Evolutionary conservation across 768 basidiomycete species (phyloP).

Genomic region (Hirschioporus abietinus): DNA sequence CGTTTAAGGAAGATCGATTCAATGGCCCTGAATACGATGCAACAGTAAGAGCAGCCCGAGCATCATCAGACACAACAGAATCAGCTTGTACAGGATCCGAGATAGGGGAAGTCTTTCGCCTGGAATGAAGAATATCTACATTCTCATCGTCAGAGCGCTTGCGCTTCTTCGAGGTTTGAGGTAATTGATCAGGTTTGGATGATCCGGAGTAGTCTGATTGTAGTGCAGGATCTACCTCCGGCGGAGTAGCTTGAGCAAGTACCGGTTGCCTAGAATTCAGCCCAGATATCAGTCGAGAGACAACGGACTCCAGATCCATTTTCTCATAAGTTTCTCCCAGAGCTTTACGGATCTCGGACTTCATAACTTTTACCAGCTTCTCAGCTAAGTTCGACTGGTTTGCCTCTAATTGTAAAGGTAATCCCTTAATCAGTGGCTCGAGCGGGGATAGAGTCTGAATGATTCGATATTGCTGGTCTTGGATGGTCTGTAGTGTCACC

Average conservation of each 20-base stretch:
- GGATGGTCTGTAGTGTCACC: conserved; percentile 52
- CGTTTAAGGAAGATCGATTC: neutral
- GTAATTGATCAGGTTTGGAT: neutral
- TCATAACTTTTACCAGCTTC: neutral
- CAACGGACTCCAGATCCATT: neutral
- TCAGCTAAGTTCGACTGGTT: neutral
- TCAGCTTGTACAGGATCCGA: neutral
- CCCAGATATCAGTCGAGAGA: neutral
- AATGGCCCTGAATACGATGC: neutral
- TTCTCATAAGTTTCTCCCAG: neutral
- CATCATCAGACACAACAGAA: neutral
- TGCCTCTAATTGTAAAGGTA: conserved; percentile 51
- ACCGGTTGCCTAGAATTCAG: neutral
- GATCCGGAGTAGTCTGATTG: neutral
- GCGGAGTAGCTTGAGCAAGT: neutral
- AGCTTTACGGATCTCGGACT: neutral
- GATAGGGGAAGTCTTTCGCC: neutral
- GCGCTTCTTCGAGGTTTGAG: neutral
- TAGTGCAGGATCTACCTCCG: neutral
- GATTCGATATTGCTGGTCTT: conserved; percentile 56
- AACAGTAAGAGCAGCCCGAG: neutral
- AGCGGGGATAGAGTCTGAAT: conserved; percentile 52
- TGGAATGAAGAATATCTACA: neutral
- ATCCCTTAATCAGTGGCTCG: conserved; percentile 52
- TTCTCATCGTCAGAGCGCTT: neutral